Evolutionary conservation across 768 basidiomycete genomes (phyloP).

Genomic region (Lentinula edodes): DNA sequence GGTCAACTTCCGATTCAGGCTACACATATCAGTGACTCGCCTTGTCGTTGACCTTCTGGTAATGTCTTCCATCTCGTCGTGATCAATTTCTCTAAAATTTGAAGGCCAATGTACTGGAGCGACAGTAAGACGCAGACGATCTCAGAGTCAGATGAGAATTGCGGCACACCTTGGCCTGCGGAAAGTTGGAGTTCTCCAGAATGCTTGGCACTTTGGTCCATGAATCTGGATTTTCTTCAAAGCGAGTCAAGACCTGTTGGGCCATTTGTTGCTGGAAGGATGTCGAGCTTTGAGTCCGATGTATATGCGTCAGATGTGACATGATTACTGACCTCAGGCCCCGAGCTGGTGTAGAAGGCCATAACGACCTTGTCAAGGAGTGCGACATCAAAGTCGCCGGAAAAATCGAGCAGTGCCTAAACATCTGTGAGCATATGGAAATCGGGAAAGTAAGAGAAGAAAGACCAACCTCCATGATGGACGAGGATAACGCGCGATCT

Average conservation of each 20-base stretch:
- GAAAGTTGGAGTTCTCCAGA: constrained; percentile 76
- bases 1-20: neutral
- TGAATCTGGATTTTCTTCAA: constrained; percentile 93
- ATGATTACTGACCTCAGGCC: constrained; percentile 62
- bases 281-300: constrained; percentile 3
- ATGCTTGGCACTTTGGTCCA: constrained; percentile 98
- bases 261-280: constrained; percentile 82
- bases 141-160: neutral
- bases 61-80: constrained; percentile 93
- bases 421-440: constrained; percentile 16
- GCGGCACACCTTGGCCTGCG: constrained; percentile 71
- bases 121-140: constrained; percentile 8
- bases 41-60: constrained; percentile 90
- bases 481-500: constrained; percentile 8
- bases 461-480: constrained; percentile 43
- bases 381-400: constrained; percentile 86
- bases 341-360: constrained; percentile 83
- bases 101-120: constrained; percentile 86
- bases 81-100: constrained; percentile 95
- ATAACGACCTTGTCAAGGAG: constrained; percentile 92
- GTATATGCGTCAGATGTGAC: constrained; percentile 6
- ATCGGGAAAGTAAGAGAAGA: constrained; percentile 6
- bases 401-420: constrained; percentile 90
- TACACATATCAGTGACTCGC: constrained; percentile 27
- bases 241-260: constrained; percentile 89